Evolutionary conservation across 2,329 filamentous ascomycete species (phyloP), one percentile per base, ranked within the genome.

Genomic region (Microsporum ferrugineum): DNA sequence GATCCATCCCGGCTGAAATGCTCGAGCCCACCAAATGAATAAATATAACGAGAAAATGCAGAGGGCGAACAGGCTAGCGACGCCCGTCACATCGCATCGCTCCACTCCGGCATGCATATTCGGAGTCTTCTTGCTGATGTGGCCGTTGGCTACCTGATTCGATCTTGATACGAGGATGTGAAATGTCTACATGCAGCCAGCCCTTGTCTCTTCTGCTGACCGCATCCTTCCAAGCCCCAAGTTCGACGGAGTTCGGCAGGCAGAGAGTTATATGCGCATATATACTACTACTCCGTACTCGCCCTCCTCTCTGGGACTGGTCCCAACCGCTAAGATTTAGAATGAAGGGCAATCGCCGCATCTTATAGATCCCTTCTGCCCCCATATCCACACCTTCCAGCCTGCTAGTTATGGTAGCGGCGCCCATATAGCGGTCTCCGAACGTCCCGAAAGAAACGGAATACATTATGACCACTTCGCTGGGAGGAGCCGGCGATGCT

Each of bases 1-100:
- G 17, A 43, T n/a, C 17, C 17, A 23, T 23, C 17, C 17, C 17
- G 17, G 17, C 17, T 23, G 17, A 23, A 23, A 23, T 23, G 17
- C 17, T 23, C 17, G 17, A 23, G 17, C 17, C 17, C 17, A 23
- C 17, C 17, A 23, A 12, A 12, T 12, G 38, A 39, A 12, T 39
- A 12, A 39, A 39, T 39, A 12, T 12, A 12, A 12, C 38, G 38
- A 23, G 17, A 23, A 36, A 39, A 12, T 10, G 8, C 56, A 45
- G 14, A 2, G 12, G 14, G 33, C 10, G 10, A 23, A 14, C 14
- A 31, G 36, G 12, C 36, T 41, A 45, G 56, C 56, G 56, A 43
- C 36, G 36, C 56, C 56, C 5, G 56, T 58, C 56, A 58, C 56
- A 45, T 58, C 56, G 12, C 23, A 39, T 55, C 51, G 51, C 51